Base-by-base conservation (phyloP, 2,329 filamentous ascomycete species). In the Cordyceps cicadae region DNA sequence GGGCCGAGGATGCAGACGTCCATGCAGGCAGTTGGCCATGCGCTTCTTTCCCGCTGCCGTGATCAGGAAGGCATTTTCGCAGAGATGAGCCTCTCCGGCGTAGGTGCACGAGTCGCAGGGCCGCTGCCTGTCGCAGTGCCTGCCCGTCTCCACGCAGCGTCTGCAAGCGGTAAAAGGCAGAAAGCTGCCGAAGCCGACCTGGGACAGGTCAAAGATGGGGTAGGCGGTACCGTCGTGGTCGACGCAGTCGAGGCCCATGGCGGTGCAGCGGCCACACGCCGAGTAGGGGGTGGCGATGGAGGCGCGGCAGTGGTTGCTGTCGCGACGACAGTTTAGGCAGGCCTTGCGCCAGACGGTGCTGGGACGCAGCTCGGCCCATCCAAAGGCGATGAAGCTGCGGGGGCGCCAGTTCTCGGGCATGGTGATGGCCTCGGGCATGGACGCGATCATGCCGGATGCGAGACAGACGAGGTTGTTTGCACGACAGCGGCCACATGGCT, bases 41-140 rank as follows among this genome's bases (percentile, higher is more conserved):
- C 62, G 59, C 15, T 39, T 50, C 11, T 60, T 61, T 5, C 45
- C 61, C 2, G 5, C 2, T 0, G 54, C 26, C 9, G 57, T 58
- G 15, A 65, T 55, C 8, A 64, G 66, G 12, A 64, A 65, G 21
- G 62, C 45, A n/a, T 55, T 60, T 5, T 61, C 62, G 34, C 57
- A 66, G 6, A n/a, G 24, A 15, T 67, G 63, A 17, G 66, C 67
- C 9, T 65, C 61, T 3, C 59, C 63, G 21, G 61, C 39, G 8
- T 56, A 21, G 12, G 63, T 59, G 64, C 74, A 76, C 4, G 68
- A 71, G 55, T 75, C 71, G 60, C 74, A 76, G 1, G 74, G 74
- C 21, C 73, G 68, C 58, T 73, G 72, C 1, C 70, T 69, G 53
- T 76, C 74, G 61, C 74, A 76, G 56, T 67, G 65, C 1, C 67